Percentiles rank a stretch among this genome's conserved stretches.
Evolutionary conservation across 208 protist species (phyloP).

Genomic region (Trypanosoma cruzi): DNA sequence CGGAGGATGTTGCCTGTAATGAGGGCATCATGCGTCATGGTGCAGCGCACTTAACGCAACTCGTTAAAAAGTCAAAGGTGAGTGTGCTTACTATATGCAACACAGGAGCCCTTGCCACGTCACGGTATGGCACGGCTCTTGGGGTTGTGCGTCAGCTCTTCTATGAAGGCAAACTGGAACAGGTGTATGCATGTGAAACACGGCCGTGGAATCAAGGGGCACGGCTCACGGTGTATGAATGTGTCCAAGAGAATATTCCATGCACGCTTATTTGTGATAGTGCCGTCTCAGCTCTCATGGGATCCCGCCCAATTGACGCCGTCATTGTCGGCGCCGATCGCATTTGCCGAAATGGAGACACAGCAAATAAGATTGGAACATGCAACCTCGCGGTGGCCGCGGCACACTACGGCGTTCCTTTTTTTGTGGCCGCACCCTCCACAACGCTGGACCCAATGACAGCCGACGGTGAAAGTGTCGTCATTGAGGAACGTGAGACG

Average conservation of each 20-base stretch:
- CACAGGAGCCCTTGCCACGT: constrained; percentile 93
- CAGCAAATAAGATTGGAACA: constrained; percentile 97
- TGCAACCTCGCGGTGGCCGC: constrained; percentile 93
- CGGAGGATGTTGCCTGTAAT: constrained; percentile 91
- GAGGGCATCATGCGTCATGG: constrained; percentile 62
- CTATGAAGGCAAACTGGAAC: constrained; percentile 74
- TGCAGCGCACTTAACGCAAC: constrained; percentile 24
- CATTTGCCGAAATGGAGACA: constrained; percentile 95
- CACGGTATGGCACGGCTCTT: constrained; percentile 94
- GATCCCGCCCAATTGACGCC: constrained; percentile 60
- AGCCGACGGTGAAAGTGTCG: constrained; percentile 73
- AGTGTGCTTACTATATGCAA: constrained; percentile 95
- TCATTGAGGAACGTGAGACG: constrained; percentile 93
- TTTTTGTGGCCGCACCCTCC: constrained; percentile 93
- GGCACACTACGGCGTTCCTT: constrained; percentile 89
- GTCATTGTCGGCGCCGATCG: constrained; percentile 95
- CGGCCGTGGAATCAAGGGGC: constrained; percentile 96
- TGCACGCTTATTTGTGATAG: constrained; percentile 93
- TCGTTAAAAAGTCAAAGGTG: constrained; percentile 41
- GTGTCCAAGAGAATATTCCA: constrained; percentile 92
- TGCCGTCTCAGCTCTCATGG: constrained; percentile 84
- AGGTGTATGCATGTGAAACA: constrained; percentile 94
- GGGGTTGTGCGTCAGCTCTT: constrained; percentile 92
- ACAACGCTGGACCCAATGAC: constrained; percentile 93
- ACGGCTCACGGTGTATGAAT: constrained; percentile 96